phyloP scores from a whole-genome alignment of 352 stramenopile species.

The Phytophthora parvispora region DNA sequence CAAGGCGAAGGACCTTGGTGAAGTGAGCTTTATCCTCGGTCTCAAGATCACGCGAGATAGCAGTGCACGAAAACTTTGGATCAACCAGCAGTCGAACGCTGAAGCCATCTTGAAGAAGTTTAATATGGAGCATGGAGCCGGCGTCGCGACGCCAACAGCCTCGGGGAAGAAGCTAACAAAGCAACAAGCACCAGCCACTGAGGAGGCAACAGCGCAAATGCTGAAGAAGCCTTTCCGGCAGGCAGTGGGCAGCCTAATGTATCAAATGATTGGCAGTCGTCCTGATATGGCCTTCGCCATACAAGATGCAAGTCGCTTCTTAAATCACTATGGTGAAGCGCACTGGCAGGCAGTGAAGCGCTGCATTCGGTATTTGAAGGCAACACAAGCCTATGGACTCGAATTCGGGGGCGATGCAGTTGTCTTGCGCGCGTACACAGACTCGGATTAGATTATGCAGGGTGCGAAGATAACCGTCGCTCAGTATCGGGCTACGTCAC shows the following conservation, averaged over 20 bases:
- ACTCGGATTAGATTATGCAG: conserved; percentile 19
- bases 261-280: conserved; percentile 24
- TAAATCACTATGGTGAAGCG: background rate
- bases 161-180: conserved; percentile 6
- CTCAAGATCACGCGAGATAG: conserved; percentile 10
- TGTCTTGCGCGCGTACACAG: background rate
- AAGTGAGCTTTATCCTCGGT: conserved; percentile 11
- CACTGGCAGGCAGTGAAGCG: conserved; percentile 21
- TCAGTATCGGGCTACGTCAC: conserved; percentile 18
- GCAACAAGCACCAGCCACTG: background rate
- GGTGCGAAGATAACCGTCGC: background rate
- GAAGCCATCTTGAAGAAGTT: conserved; percentile 13
- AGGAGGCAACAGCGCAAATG: conserved; percentile 11
- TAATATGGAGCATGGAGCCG: conserved; percentile 13
- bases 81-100: conserved; percentile 5
- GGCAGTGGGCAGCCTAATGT: conserved; percentile 28
- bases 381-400: background rate
- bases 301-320: conserved; percentile 14
- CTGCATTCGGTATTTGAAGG: conserved; percentile 13
- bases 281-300: conserved; percentile 19
- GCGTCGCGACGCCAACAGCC: background rate
- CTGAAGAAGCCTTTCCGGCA: conserved; percentile 17
- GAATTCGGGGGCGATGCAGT: conserved; percentile 8
- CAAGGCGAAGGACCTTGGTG: conserved; percentile 13
- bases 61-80: conserved; percentile 4